These are phyloP conservation scores for Lophiotrema nucula DNA, from an alignment of 495 filamentous ascomycete genomes.

Conservation along the genomic window DNA sequence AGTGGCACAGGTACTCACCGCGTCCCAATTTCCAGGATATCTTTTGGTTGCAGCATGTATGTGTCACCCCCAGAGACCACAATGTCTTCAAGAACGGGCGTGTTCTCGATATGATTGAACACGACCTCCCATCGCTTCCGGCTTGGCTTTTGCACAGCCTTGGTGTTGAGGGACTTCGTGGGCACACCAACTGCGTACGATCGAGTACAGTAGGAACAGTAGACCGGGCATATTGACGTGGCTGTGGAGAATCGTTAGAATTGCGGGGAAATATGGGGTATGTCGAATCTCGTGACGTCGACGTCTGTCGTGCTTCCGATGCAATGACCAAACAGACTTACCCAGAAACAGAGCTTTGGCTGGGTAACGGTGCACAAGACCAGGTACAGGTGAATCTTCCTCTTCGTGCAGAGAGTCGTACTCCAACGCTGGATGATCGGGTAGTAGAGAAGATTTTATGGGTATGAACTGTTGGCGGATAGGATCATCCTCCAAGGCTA, in stretches of 20 bases:
- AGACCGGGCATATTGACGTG: constrained; percentile 56
- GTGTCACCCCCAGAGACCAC: constrained; percentile 60
- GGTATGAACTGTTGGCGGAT: constrained; percentile 57
- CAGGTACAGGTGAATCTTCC: constrained; percentile 47
- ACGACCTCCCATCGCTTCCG: constrained; percentile 47
- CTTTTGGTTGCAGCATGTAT: constrained; percentile 47
- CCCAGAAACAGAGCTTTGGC: constrained; percentile 60
- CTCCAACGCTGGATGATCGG: constrained; percentile 48
- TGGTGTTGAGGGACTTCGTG: constrained; percentile 49
- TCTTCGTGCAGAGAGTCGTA: constrained; percentile 49
- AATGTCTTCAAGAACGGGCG: constrained; percentile 50
- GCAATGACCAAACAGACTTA: constrained; percentile 36
- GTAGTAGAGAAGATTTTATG: constrained; percentile 48
- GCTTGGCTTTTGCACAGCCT: constrained; percentile 47
- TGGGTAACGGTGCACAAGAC: constrained; percentile 57
- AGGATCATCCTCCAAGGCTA: too few relatives aligned
- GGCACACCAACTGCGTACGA: constrained; percentile 55
- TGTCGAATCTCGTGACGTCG: neutral
- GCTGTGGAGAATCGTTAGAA: constrained; percentile 30
- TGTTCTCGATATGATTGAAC: constrained; percentile 52
- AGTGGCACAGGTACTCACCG: constrained; percentile 13
- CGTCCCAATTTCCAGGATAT: constrained; percentile 32
- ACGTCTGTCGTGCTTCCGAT: too few relatives aligned
- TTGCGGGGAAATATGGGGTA: neutral
- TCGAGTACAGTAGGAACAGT: constrained; percentile 60